Conservation (phyloP, 2,329 filamentous ascomycete species). For the Phialocephala sp. region DNA sequence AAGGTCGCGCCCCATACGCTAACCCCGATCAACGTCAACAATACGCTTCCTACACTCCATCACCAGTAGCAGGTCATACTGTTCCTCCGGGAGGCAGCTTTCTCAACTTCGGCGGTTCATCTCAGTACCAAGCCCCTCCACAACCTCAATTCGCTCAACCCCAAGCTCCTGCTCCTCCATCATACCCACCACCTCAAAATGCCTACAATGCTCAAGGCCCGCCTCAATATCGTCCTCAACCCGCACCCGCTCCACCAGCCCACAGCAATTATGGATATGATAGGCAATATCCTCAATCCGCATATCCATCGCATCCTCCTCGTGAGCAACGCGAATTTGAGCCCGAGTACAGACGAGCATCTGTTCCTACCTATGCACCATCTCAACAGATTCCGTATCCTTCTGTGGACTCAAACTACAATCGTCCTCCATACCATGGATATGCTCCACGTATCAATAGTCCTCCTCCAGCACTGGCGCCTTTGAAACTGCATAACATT, state of each 20-base stretch:
- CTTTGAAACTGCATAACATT: slow-evolving; percentile 24
- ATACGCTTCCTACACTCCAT: slow-evolving; percentile 17
- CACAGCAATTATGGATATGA: slow-evolving; percentile 14
- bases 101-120: slow-evolving; percentile 44
- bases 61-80: slow-evolving; percentile 35
- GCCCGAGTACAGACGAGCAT: slow-evolving; percentile 32
- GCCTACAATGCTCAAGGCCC: slow-evolving; percentile 24
- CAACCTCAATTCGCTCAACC: slow-evolving; percentile 31
- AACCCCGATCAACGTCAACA: slow-evolving; percentile 19
- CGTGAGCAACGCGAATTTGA: slow-evolving; percentile 31
- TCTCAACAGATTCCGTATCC: slow-evolving; percentile 21
- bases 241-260: slow-evolving; percentile 18
- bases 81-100: slow-evolving; percentile 41
- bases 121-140: slow-evolving; percentile 28
- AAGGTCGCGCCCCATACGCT: not conserved
- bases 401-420: slow-evolving; percentile 29
- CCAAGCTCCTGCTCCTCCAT: slow-evolving; percentile 20
- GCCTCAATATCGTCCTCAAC: slow-evolving; percentile 20
- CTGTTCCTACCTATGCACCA: slow-evolving; percentile 15
- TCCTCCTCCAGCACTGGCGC: slow-evolving; percentile 26
- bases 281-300: slow-evolving; percentile 20
- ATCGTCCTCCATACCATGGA: slow-evolving; percentile 24
- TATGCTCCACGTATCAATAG: slow-evolving; percentile 16
- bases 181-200: slow-evolving; percentile 35
- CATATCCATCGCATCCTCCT: slow-evolving; percentile 22